Conservation (phyloP, 805 yeast genomes). For the Kurtzmaniella fragi region DNA sequence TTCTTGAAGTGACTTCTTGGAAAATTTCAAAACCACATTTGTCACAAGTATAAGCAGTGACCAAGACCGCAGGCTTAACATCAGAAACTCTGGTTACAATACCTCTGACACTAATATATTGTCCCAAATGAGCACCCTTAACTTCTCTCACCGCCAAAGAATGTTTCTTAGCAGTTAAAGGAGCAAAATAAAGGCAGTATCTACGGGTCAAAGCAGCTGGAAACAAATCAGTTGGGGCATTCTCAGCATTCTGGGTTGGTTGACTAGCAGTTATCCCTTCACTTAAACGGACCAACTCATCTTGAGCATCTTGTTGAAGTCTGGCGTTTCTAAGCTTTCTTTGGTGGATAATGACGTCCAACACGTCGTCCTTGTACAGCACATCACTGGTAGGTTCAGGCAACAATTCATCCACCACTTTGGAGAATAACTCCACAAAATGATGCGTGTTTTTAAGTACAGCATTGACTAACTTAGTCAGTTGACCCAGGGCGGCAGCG, state of each 20-base stretch:
- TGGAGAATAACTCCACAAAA: constrained; percentile 71
- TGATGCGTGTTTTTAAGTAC: constrained; percentile 73
- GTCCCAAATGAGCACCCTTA: constrained; percentile 78
- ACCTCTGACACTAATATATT: constrained; percentile 85
- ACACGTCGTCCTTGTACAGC: constrained; percentile 78
- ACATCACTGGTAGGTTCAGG: constrained; percentile 85
- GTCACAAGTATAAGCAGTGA: constrained; percentile 95
- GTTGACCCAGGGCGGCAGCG: constrained; percentile 42
- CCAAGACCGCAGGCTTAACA: constrained; percentile 87
- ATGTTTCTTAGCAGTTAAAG: constrained; percentile 51
- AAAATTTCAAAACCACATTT: constrained; percentile 95
- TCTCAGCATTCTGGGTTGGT: constrained; percentile 25
- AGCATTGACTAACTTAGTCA: constrained; percentile 41
- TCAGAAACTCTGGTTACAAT: constrained; percentile 94
- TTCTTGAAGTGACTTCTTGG: constrained; percentile 84
- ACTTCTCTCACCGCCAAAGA: constrained; percentile 87
- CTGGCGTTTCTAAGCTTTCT: constrained; percentile 79
- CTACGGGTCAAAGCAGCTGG: constrained; percentile 87
- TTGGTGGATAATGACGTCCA: constrained; percentile 90
- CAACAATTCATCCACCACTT: constrained; percentile 72
- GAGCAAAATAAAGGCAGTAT: constrained; percentile 81
- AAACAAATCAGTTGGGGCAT: constrained; percentile 41
- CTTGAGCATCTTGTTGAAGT: constrained; percentile 59
- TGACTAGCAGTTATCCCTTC: constrained; percentile 20
- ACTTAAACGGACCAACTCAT: constrained; percentile 47